phyloP scores from a whole-genome alignment of 768 basidiomycete genomes.

The Leccinum obscurum region DNA sequence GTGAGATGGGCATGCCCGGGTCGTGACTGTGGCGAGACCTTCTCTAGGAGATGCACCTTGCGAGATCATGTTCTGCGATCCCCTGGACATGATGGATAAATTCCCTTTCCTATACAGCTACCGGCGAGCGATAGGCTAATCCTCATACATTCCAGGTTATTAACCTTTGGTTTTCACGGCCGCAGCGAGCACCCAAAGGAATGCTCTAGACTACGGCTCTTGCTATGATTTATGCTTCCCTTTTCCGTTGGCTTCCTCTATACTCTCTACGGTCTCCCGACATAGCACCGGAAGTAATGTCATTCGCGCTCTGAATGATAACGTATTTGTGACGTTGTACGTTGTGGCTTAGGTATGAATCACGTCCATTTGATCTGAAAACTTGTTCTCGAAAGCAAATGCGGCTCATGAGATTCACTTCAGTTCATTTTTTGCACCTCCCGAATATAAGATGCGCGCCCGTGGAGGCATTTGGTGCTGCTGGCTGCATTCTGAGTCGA shows the following conservation, averaged over 20 bases:
- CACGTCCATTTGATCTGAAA: not conserved
- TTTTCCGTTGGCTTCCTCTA: not conserved
- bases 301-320: not conserved
- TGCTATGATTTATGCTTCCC: not conserved
- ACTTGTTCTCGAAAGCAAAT: not conserved
- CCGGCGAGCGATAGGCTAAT: not conserved
- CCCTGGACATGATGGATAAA: not conserved
- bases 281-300: not conserved
- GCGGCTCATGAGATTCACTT: not conserved
- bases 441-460: not conserved
- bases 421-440: not conserved
- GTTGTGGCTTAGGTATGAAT: constrained; percentile 11
- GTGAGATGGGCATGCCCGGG: constrained; percentile 12
- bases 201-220: not conserved
- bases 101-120: too few relatives aligned
- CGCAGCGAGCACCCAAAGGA: not conserved
- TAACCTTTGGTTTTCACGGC: not conserved
- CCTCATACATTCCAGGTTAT: not conserved
- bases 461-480: not conserved
- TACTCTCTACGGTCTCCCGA: not conserved
- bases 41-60: not conserved
- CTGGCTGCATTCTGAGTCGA: too few relatives aligned
- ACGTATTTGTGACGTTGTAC: not conserved
- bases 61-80: not conserved
- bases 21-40: not conserved